Evolutionary conservation across 768 basidiomycete species (phyloP).

Genomic region (Boletus pseudopeckii): DNA sequence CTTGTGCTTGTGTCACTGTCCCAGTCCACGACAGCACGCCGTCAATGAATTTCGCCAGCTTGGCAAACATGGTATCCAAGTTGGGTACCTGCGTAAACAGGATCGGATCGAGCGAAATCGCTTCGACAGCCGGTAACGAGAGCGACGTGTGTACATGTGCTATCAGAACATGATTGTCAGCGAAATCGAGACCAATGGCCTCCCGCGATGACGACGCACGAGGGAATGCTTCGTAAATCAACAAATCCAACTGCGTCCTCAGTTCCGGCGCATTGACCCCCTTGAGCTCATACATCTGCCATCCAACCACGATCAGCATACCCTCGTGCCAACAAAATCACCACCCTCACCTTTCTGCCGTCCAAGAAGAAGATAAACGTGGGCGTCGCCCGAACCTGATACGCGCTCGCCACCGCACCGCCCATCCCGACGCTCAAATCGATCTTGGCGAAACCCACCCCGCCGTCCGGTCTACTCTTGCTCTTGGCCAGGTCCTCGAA

Average conservation of each 20-base stretch:
- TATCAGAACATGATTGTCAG: constrained; percentile 27
- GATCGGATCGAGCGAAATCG: constrained; percentile 70
- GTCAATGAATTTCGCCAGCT: constrained; percentile 64
- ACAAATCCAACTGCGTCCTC: constrained; percentile 65
- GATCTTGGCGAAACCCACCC: constrained; percentile 78
- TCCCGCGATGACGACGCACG: constrained; percentile 45
- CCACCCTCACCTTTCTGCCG: constrained; percentile 57
- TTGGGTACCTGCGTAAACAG: constrained; percentile 71
- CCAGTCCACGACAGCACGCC: constrained; percentile 35
- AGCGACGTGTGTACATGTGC: constrained; percentile 74
- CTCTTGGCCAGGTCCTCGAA: constrained; percentile 75
- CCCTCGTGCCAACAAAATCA: neutral
- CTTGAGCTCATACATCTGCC: constrained; percentile 64
- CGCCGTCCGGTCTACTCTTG: constrained; percentile 45
- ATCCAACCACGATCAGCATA: neutral
- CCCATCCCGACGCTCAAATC: constrained; percentile 75
- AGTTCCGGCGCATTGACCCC: constrained; percentile 71
- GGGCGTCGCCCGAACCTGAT: constrained; percentile 73
- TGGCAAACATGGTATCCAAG: constrained; percentile 58
- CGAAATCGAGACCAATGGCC: neutral
- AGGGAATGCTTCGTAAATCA: constrained; percentile 76
- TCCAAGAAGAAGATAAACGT: constrained; percentile 87
- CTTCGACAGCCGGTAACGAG: constrained; percentile 54
- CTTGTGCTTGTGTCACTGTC: constrained; percentile 31
- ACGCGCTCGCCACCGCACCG: constrained; percentile 53